phyloP scores from a whole-genome alignment of 2,329 filamentous ascomycete genomes.

The Apiospora pterosperma region DNA sequence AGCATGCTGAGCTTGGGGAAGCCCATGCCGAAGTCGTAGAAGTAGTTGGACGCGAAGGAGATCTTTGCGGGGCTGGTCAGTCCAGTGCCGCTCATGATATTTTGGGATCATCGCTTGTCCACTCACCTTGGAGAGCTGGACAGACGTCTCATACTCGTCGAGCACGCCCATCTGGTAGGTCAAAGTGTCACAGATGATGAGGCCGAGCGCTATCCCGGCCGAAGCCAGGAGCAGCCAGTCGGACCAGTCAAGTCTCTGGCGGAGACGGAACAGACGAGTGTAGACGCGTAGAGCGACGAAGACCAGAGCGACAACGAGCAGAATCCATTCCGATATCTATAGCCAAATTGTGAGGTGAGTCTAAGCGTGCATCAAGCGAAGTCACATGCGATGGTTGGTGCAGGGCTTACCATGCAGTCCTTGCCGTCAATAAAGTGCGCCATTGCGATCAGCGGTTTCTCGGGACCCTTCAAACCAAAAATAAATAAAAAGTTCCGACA shows the following conservation, averaged over 20 bases:
- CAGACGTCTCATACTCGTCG: conserved; percentile 26
- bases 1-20: conserved; percentile 34
- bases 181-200: conserved; percentile 32
- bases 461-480: neutral
- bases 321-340: conserved; percentile 31
- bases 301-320: conserved; percentile 21
- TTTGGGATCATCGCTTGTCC: neutral
- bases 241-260: conserved; percentile 25
- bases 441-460: conserved; percentile 10
- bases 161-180: conserved; percentile 29
- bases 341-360: neutral
- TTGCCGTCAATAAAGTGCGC: conserved; percentile 20
- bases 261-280: conserved; percentile 26
- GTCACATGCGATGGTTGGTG: neutral
- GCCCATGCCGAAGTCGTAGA: conserved; percentile 33
- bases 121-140: conserved; percentile 27
- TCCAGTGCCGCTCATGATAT: neutral
- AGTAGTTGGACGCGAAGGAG: conserved; percentile 33
- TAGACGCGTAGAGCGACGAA: conserved; percentile 29
- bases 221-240: conserved; percentile 26
- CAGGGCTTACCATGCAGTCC: conserved; percentile 18
- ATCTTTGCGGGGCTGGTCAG: conserved; percentile 17
- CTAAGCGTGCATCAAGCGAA: neutral
- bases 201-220: conserved; percentile 25
- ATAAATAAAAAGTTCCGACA: neutral